These are phyloP conservation scores for Oenanthe javanica DNA, from an alignment of 140 eudicot species.

Conservation along the genomic window DNA sequence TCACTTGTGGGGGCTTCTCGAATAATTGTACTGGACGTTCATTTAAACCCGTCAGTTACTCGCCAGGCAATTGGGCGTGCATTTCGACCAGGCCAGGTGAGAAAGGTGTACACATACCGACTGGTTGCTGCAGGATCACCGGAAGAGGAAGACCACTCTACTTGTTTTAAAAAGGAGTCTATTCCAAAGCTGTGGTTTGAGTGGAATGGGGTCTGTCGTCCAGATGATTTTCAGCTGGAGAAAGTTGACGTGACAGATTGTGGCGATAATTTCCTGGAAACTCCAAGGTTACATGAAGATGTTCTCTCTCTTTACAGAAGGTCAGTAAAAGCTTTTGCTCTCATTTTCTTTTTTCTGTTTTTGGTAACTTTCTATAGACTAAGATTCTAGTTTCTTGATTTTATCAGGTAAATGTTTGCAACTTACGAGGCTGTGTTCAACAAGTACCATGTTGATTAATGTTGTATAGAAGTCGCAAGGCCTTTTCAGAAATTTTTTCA, in stretches of 20 bases:
- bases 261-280: conserved; percentile 60
- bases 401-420: background rate
- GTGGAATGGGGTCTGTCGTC: conserved; percentile 51
- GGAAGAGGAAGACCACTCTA: conserved; percentile 62
- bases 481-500: too few relatives aligned
- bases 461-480: too few relatives aligned
- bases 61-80: conserved; percentile 83
- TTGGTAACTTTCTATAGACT: too few relatives aligned
- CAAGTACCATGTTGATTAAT: too few relatives aligned
- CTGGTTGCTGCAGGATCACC: conserved; percentile 66
- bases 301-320: conserved; percentile 34
- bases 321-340: too few relatives aligned
- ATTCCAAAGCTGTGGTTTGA: conserved; percentile 84
- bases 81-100: conserved; percentile 73
- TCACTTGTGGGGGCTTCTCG: conserved; percentile 90
- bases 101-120: conserved; percentile 58
- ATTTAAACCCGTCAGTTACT: conserved; percentile 65
- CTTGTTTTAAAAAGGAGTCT: conserved; percentile 59
- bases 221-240: conserved; percentile 47
- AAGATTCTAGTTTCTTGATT: background rate
- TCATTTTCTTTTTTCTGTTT: background rate
- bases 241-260: conserved; percentile 19
- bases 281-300: conserved; percentile 41
- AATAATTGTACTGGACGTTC: conserved; percentile 62
- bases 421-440: too few relatives aligned